A percentile compares a stretch with the other conserved stretches of the same genome.
Evolutionary conservation across 345 rosid species (phyloP).

Genomic region (Eucalyptus rudis): DNA sequence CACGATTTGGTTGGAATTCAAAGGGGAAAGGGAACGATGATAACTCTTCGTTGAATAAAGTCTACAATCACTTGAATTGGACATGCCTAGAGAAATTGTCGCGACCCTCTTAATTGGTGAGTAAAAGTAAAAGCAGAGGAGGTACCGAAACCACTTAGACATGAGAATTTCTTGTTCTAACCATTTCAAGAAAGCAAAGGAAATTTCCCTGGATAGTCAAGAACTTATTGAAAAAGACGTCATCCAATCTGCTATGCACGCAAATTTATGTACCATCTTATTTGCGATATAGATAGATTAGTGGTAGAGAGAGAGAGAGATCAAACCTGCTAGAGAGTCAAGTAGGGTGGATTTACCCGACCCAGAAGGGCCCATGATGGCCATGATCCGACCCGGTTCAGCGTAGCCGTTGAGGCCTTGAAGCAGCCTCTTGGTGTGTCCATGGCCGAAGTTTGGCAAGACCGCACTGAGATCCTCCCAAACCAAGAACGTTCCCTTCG

Average conservation of each 20-base stretch:
- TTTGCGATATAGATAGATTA: background rate
- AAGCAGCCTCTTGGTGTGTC: conserved; percentile 61
- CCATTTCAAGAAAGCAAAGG: background rate
- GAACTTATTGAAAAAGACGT: background rate
- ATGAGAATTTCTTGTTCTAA: background rate
- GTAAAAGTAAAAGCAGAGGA: background rate
- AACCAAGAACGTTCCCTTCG: conserved; percentile 31
- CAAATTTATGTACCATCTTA: background rate
- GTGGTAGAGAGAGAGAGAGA: background rate
- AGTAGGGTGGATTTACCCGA: conserved; percentile 96
- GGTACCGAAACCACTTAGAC: background rate
- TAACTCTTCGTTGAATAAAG: background rate
- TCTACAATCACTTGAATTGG: background rate
- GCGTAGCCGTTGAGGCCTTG: conserved; percentile 80
- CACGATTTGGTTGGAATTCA: background rate
- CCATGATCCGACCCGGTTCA: conserved; percentile 92
- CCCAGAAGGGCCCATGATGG: conserved; percentile 97
- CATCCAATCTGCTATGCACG: background rate
- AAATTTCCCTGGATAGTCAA: background rate
- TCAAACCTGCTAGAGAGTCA: conserved; percentile 69
- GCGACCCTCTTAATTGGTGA: background rate
- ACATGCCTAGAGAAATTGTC: background rate
- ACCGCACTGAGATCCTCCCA: conserved; percentile 85
- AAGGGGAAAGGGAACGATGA: background rate
- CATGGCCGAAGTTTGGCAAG: conserved; percentile 61